Conservation (phyloP, 148 eudicot genomes). For the Tetragonia tetragonoides region DNA sequence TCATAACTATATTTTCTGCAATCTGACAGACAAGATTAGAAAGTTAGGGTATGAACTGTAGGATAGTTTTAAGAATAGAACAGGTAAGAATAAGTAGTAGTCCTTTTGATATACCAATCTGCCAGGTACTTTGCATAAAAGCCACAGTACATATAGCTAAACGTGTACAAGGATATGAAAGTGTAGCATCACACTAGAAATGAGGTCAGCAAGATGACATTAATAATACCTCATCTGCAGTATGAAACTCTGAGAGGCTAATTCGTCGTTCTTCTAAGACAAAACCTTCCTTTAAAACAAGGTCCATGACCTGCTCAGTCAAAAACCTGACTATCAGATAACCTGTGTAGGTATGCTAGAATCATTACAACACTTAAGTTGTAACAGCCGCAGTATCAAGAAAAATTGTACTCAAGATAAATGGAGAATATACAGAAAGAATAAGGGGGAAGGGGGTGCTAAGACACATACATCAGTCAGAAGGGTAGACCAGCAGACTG, state of each 20-base stretch:
- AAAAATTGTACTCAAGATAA: background rate
- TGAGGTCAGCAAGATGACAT: constrained; percentile 8
- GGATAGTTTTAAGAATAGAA: no score
- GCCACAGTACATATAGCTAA: background rate
- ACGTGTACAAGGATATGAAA: background rate
- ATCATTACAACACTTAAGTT: background rate
- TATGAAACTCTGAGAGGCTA: constrained; percentile 92
- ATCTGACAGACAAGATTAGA: no score
- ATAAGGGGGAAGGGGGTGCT: no score
- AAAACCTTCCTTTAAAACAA: constrained; percentile 70
- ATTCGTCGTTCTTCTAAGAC: constrained; percentile 74
- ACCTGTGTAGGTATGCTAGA: background rate
- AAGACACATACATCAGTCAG: no score
- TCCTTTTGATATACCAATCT: no score
- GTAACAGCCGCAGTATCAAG: background rate
- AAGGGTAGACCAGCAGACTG: no score
- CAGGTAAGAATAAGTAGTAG: no score
- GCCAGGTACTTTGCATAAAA: no score
- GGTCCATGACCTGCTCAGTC: constrained; percentile 78
- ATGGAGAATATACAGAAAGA: background rate
- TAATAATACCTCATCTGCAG: constrained; percentile 81
- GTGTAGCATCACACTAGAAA: background rate
- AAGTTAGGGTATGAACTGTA: no score
- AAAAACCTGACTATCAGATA: background rate
- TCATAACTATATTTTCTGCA: no score